Conservation (phyloP, 2,329 filamentous ascomycete species). For the Fusarium xylarioides region DNA sequence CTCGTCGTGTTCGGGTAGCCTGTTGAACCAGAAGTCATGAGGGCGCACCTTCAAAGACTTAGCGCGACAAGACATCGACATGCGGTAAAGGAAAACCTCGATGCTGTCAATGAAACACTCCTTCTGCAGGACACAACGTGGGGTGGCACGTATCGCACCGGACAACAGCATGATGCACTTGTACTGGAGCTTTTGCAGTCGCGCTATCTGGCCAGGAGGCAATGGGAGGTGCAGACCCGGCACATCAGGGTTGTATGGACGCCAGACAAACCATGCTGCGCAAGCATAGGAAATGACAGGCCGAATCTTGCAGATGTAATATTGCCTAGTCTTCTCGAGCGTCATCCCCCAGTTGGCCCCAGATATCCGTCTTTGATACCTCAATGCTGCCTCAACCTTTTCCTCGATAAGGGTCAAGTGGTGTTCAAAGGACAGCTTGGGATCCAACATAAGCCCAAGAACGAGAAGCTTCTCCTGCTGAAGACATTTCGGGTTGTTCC, state of each 20-base stretch:
- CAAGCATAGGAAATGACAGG: slow-evolving; percentile 12
- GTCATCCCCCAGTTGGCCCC: background rate
- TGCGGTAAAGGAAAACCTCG: background rate
- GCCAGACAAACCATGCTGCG: slow-evolving; percentile 1
- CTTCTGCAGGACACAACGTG: background rate
- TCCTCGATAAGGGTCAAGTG: background rate
- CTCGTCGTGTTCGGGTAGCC: no score
- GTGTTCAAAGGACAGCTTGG: background rate
- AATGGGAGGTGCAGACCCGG: background rate
- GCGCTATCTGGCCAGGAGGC: background rate
- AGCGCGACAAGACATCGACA: background rate
- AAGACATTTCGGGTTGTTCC: background rate
- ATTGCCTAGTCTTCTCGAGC: background rate
- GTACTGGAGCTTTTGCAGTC: background rate
- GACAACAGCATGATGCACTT: background rate
- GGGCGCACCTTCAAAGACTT: background rate
- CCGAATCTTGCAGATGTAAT: slow-evolving; percentile 8
- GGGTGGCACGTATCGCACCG: background rate
- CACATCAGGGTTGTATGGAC: background rate
- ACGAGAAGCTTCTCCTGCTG: background rate
- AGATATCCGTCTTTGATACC: background rate
- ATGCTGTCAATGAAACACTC: slow-evolving; percentile 8
- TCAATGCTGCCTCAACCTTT: background rate
- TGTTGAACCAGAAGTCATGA: no score
- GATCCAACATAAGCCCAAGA: background rate